Percentiles rank a stretch among this genome's conserved stretches.
phyloP scores from a whole-genome alignment of 2,329 filamentous ascomycete species.

The Fusarium tanahbumbuense region DNA sequence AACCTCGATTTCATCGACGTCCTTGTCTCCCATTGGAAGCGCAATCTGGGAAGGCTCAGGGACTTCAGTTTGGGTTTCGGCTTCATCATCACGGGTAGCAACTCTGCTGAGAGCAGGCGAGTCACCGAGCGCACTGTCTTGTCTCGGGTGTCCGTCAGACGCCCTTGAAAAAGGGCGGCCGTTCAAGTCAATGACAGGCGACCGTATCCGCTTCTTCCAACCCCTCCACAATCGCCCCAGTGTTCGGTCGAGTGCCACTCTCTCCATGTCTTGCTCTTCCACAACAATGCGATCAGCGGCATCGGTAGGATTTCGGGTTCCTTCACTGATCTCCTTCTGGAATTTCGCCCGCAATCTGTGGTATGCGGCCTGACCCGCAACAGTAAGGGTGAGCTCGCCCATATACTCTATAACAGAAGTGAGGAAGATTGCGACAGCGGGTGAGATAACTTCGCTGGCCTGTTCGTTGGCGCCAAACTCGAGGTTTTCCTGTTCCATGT shows the following conservation, averaged over 20 bases:
- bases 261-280: slow-evolving; percentile 92
- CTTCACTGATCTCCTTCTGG: slow-evolving; percentile 69
- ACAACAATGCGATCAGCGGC: slow-evolving; percentile 78
- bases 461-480: slow-evolving; percentile 67
- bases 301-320: slow-evolving; percentile 58
- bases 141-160: slow-evolving; percentile 50
- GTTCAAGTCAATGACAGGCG: slow-evolving; percentile 61
- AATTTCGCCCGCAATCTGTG: slow-evolving; percentile 70
- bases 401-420: slow-evolving; percentile 95
- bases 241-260: slow-evolving; percentile 88
- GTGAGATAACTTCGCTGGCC: slow-evolving; percentile 79
- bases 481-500: slow-evolving; percentile 83
- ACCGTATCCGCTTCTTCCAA: slow-evolving; percentile 88
- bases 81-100: slow-evolving; percentile 47
- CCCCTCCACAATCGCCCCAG: slow-evolving; percentile 91
- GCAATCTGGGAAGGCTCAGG: slow-evolving; percentile 63
- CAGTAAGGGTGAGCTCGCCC: slow-evolving; percentile 89
- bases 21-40: slow-evolving; percentile 74
- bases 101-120: slow-evolving; percentile 48
- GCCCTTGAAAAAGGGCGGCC: slow-evolving; percentile 63
- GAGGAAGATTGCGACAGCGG: slow-evolving; percentile 93
- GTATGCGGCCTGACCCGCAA: slow-evolving; percentile 86
- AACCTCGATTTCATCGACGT: slow-evolving; percentile 84
- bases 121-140: slow-evolving; percentile 54
- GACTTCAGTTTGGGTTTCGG: slow-evolving; percentile 44